Conservation (phyloP, 2,329 filamentous ascomycete genomes). For the Venturiaceae sp. region DNA sequence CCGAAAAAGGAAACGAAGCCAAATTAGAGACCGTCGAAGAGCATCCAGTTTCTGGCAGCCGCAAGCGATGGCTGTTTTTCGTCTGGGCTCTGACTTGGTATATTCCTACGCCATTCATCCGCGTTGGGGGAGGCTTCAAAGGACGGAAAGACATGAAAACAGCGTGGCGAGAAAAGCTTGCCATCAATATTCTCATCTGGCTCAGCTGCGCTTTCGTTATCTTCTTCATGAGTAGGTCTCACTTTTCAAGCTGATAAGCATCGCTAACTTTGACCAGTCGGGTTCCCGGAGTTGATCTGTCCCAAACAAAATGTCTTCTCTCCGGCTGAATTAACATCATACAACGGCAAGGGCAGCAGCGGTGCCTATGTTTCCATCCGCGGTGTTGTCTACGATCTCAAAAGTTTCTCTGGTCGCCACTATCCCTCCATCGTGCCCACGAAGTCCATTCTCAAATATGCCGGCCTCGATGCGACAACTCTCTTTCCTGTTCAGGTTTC, state of each 20-base stretch:
- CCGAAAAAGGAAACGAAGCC: conserved; percentile 88
- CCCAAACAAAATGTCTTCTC: conserved; percentile 86
- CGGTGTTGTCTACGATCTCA: conserved; percentile 80
- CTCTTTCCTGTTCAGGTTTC: conserved; percentile 94
- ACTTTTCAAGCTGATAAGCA: not conserved
- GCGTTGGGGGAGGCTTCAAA: conserved; percentile 64
- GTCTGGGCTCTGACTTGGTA: conserved; percentile 81
- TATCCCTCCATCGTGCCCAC: conserved; percentile 60
- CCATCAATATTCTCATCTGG: conserved; percentile 98
- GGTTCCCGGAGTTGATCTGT: conserved; percentile 81
- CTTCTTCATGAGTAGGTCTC: conserved; percentile 62
- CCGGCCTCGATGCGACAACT: conserved; percentile 73
- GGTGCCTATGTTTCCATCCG: conserved; percentile 71
- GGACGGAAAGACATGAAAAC: conserved; percentile 76
- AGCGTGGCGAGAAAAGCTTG: conserved; percentile 94
- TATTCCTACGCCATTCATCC: conserved; percentile 75
- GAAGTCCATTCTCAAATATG: conserved; percentile 65
- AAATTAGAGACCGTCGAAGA: conserved; percentile 86
- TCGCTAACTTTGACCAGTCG: conserved; percentile 34
- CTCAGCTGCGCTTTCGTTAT: conserved; percentile 63
- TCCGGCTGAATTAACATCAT: conserved; percentile 60
- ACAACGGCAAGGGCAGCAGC: conserved; percentile 60
- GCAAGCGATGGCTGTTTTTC: conserved; percentile 83
- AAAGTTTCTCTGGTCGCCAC: conserved; percentile 62
- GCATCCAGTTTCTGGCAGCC: conserved; percentile 62